Evolutionary conservation across 75 land plant genomes (phyloP), one percentile per base, ranked within the genome.

Genomic region (Isoetes taiwanensis): DNA sequence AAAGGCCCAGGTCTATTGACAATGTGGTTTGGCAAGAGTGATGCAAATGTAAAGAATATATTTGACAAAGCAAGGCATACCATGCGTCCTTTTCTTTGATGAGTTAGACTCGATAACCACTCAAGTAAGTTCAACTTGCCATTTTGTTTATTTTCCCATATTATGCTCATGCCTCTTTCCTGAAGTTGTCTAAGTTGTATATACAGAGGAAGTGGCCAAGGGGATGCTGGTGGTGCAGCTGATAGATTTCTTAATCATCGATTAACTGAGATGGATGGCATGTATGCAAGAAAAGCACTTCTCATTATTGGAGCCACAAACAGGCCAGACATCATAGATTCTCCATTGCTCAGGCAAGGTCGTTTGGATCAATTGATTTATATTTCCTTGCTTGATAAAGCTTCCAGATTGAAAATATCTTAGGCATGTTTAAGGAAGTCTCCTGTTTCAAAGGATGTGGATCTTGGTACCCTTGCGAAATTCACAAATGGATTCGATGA

Each of bases 1-100:
- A 46, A 46, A 23, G 50, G 50, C 5, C 50, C 50, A 46, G 50
- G 25, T 5, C 50, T 46, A n/a, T 23, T 46, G 5, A 46, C 50
- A 19, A 46, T 46, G 50, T 46, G 50, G 50, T 46, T 46, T 46
- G 50, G 50, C 4, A 23, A 46, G 50, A 46, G 50, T n/a, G 50
- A 46, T 16, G 50, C 50, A 5, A 46, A 46, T 16, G 50, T 46
- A 6, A 19, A 23, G 8, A 23, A 46, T 23, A 23, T 46, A 23
- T 46, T 46, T 16, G 50, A 46, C 50, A 46, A 46, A 46, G 50
- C 50, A 6, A 46, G 50, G 50, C 50, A 46, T 23, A 19, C 50
- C 50, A 19, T 46, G 50, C 16, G 50, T 46, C 25, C 50, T 46
- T 23, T 46, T 46, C 50, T 46, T 46, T n/a, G 50, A 46, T n/a